Percentiles rank a stretch among this genome's conserved stretches.
Conservation (phyloP, 1,284 basidiomycete species). For the Cronartium ribicola region DNA sequence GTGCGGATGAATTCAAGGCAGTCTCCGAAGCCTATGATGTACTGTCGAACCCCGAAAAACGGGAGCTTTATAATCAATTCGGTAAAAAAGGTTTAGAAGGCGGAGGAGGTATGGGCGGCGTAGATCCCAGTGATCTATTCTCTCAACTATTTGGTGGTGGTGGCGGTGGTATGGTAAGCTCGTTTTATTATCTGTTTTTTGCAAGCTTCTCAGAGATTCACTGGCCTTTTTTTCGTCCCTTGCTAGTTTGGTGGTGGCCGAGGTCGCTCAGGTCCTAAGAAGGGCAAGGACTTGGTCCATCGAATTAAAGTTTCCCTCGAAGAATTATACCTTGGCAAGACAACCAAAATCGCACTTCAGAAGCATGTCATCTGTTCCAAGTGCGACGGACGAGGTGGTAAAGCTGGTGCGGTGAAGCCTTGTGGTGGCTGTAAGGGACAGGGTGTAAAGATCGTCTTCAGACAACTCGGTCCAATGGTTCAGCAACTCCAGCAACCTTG, state of each 20-base stretch:
- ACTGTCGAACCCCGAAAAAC: conserved; percentile 81
- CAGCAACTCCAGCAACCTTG: conserved; percentile 97
- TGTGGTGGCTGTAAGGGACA: conserved; percentile 81
- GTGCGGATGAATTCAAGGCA: conserved; percentile 88
- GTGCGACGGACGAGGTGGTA: conserved; percentile 94
- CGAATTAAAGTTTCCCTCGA: conserved; percentile 92
- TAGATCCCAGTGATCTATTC: conserved; percentile 98
- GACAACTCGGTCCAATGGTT: conserved; percentile 99
- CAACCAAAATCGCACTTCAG: conserved; percentile 92
- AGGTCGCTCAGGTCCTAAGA: conserved; percentile 75
- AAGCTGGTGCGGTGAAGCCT: conserved; percentile 83
- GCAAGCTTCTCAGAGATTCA: neutral
- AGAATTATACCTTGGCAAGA: conserved; percentile 97
- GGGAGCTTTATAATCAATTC: conserved; percentile 79
- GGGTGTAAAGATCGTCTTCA: conserved; percentile 83
- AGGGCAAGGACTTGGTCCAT: conserved; percentile 97
- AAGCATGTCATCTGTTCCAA: conserved; percentile 89
- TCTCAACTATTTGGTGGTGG: conserved; percentile 84
- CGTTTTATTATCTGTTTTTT: neutral
- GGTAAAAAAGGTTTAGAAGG: conserved; percentile 89
- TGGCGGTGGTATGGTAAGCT: conserved; percentile 56
- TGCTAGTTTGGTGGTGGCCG: conserved; percentile 59
- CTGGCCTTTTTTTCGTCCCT: conserved; percentile 54
- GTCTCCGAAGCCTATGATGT: conserved; percentile 88
- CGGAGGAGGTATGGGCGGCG: conserved; percentile 61